These are phyloP conservation scores for Polymyxa betae DNA, from an alignment of 208 protist species.

Conservation along the genomic window DNA sequence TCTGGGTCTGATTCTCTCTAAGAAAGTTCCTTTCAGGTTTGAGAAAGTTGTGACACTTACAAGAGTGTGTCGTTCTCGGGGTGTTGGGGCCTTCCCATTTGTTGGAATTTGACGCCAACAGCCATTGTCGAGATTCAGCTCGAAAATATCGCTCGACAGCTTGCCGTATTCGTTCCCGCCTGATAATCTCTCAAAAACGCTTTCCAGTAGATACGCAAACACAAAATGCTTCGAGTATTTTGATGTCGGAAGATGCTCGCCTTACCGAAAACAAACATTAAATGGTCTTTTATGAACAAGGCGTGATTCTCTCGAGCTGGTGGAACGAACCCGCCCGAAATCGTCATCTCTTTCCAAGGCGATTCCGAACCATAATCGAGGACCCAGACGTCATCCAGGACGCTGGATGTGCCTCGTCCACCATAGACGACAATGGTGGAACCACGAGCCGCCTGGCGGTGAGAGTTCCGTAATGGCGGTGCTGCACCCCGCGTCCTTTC, in stretches of 20 bases:
- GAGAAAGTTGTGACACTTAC: neutral
- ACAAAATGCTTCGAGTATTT: too few relatives aligned
- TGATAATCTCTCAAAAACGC: neutral
- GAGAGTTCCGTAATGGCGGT: conserved; percentile 24
- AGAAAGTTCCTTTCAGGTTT: neutral
- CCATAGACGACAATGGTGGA: conserved; percentile 32
- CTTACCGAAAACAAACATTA: conserved; percentile 2
- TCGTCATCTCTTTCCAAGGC: conserved; percentile 15
- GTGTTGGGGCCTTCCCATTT: neutral
- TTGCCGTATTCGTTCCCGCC: conserved; percentile 41
- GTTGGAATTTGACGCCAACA: neutral
- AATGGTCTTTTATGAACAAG: neutral
- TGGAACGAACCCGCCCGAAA: conserved; percentile 24
- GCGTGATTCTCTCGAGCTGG: conserved; percentile 45
- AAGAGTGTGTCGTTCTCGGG: conserved; percentile 32
- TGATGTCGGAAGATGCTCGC: neutral
- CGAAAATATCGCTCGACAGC: conserved; percentile 19
- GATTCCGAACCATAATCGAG: neutral
- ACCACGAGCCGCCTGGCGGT: neutral
- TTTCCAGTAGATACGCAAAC: neutral
- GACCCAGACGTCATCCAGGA: conserved; percentile 8
- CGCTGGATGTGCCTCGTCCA: neutral
- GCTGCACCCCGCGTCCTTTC: neutral
- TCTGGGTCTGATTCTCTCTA: neutral
- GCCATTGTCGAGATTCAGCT: neutral